Evolutionary conservation across 371 early-diverging fungal genomes (phyloP).

Genomic region (Mortierella sp.): DNA sequence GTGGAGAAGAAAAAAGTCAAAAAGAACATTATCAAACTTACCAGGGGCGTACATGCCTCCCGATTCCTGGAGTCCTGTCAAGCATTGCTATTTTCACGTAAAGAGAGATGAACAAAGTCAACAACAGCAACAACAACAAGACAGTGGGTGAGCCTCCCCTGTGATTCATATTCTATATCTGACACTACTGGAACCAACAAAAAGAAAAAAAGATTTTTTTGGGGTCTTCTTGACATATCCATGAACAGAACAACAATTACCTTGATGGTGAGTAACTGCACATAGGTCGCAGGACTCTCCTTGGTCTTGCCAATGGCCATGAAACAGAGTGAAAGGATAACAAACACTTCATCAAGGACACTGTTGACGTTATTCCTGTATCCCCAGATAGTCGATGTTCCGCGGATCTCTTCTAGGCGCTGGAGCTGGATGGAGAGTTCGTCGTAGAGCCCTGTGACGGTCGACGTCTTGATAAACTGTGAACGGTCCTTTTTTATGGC

Average conservation of each 20-base stretch:
- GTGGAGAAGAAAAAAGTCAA: background rate
- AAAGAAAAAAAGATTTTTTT: background rate
- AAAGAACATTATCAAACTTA: slow-evolving; percentile 14
- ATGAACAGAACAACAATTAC: slow-evolving; percentile 57
- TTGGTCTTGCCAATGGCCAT: slow-evolving; percentile 84
- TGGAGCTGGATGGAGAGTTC: slow-evolving; percentile 74
- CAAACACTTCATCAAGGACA: slow-evolving; percentile 86
- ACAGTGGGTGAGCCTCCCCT: background rate
- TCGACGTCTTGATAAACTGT: slow-evolving; percentile 70
- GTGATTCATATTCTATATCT: background rate
- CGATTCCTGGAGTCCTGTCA: slow-evolving; percentile 77
- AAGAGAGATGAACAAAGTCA: background rate
- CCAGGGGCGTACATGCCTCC: slow-evolving; percentile 68
- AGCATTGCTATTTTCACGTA: slow-evolving; percentile 69
- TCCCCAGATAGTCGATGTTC: slow-evolving; percentile 41
- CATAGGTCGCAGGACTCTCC: slow-evolving; percentile 86
- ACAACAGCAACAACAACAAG: background rate
- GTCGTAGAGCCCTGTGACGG: slow-evolving; percentile 72
- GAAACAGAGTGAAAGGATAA: slow-evolving; percentile 83
- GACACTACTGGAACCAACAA: background rate
- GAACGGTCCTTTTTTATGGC: slow-evolving; percentile 83
- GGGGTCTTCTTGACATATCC: background rate
- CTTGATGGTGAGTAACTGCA: slow-evolving; percentile 83
- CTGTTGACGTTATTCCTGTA: slow-evolving; percentile 77
- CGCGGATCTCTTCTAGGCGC: slow-evolving; percentile 65